Evolutionary conservation across 2,329 filamentous ascomycete genomes (phyloP), one percentile per base, ranked within the genome.

Genomic region (Hypoxylon sp.): DNA sequence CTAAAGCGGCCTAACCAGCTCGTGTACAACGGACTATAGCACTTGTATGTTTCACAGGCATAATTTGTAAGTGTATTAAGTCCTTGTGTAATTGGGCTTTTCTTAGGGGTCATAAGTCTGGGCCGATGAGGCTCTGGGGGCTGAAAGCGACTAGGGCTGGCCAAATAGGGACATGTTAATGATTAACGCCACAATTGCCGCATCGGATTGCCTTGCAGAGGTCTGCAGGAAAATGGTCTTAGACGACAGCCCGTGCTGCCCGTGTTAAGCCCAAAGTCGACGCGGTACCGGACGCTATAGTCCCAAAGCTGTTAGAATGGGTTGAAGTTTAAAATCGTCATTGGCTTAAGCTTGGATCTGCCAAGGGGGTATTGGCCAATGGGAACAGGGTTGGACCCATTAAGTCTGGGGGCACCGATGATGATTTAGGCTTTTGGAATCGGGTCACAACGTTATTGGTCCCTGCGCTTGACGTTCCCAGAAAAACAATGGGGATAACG

Each of bases 391-490:
- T 42, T 56, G 19, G 19, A 24, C 19, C 19, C n/a, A 24, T 54
- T 54, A 24, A 24, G 47, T 42, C 48, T 55, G 55, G 48, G 57
- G 57, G 50, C 42, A 35, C 53, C 32, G 60, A 66, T 69, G 67
- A 65, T 62, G 55, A 65, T 62, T 62, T 67, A 62, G 60, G 65
- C 54, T 42, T 58, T 42, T 50, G 39, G 21, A 44, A 59, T 72
- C 65, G 68, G 59, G 64, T 67, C 59, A 67, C 52, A 56, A 68
- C 58, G 35, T 48, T 37, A 67, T 67, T 68, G 62, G 64, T 58
- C 60, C 47, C 47, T 67, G 63, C 50, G 31, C 51, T 31, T 52
- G n/a, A 39, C 53, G 44, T 61, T 72, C 60, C 62, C 60, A 68
- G 65, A 47, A 57, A 68, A 68, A 58, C n/a, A 65, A 46, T 62